Base-by-base conservation (phyloP, 2,329 filamentous ascomycete genomes). In the Diaporthe batatas region DNA sequence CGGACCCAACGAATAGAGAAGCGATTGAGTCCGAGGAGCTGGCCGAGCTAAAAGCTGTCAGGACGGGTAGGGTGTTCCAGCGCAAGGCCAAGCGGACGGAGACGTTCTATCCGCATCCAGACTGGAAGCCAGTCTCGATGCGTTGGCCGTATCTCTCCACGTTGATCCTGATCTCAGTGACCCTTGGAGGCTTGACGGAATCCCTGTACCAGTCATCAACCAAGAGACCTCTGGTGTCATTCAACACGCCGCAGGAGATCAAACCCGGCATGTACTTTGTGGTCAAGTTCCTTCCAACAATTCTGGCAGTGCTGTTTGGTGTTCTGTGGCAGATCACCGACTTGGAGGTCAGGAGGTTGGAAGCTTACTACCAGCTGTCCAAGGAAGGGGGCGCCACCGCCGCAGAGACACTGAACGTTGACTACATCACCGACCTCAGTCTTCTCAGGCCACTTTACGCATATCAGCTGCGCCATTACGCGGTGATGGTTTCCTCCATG, bases 371-470 rank as follows among this genome's bases (percentile, higher is more conserved):
- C 75, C 91, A 92, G 78, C 83, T 93, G 65, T 91, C 90, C 3
- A 89, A 86, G 75, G 83, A 86, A 3, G 86, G 85, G 3, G 91
- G 91, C 18, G 90, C 91, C 0, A 81, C 91, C 25, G 91, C 91
- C 0, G 88, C 87, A 51, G 88, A 90, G 78, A 93, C 91, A 0
- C 88, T 94, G 77, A 94, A 94, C 75, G 91, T 93, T 74, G 91
- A 94, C 79, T 94, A 94, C 73, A 86, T 93, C 57, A 93, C 92
- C 6, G 87, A 90, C 76, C 89, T 92, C 82, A 91, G 87, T 77
- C 90, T 93, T 77, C 81, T 92, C 51, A 86, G 91, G 2, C 92
- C 92, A 0, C 80, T 94, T 6, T 85, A 87, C 58, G 92, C 92
- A 1, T 77, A 93, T 3, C 84, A 84, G 73, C 87, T 89, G 75